A percentile compares a stretch with the other conserved stretches of the same genome.
These are phyloP conservation scores for Bisporella sp. DNA, from an alignment of 2,329 filamentous ascomycete genomes.

Conservation along the genomic window DNA sequence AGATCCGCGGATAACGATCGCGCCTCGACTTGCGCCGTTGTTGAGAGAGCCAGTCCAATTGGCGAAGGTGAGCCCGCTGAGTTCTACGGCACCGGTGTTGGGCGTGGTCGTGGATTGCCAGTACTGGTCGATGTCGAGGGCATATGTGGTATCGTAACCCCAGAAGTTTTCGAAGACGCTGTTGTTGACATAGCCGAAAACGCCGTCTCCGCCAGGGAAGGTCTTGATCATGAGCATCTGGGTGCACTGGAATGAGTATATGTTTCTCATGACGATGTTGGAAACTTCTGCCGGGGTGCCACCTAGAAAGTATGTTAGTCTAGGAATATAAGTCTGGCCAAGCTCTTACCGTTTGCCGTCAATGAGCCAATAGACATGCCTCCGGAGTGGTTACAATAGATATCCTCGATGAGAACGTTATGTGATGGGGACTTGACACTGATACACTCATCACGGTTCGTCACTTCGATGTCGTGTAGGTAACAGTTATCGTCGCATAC, in stretches of 20 bases:
- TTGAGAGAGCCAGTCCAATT: conserved; percentile 29
- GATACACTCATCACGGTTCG: conserved; percentile 32
- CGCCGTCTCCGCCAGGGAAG: conserved; percentile 29
- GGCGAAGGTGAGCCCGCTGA: conserved; percentile 18
- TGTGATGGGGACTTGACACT: conserved; percentile 31
- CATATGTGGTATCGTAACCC: conserved; percentile 19
- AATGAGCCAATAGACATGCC: conserved; percentile 31
- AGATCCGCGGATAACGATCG: conserved; percentile 27
- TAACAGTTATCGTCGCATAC: conserved; percentile 30
- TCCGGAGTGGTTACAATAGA: conserved; percentile 31
- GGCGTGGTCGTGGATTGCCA: conserved; percentile 18
- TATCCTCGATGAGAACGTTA: conserved; percentile 29
- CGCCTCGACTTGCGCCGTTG: conserved; percentile 23
- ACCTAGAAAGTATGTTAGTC: conserved; percentile 1
- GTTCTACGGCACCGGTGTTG: conserved; percentile 20
- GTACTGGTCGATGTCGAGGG: conserved; percentile 21
- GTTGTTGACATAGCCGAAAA: conserved; percentile 26
- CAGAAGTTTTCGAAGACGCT: conserved; percentile 27
- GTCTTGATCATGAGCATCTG: conserved; percentile 34
- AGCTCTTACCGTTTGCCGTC: conserved; percentile 11
- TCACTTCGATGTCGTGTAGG: conserved; percentile 31
- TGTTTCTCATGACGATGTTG: conserved; percentile 19
- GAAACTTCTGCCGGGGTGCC: conserved; percentile 5
- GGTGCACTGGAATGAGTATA: conserved; percentile 29
- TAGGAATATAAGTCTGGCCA: background rate